Conservation (phyloP, 306 rosid species). For the Macrotyloma uniflorum region DNA sequence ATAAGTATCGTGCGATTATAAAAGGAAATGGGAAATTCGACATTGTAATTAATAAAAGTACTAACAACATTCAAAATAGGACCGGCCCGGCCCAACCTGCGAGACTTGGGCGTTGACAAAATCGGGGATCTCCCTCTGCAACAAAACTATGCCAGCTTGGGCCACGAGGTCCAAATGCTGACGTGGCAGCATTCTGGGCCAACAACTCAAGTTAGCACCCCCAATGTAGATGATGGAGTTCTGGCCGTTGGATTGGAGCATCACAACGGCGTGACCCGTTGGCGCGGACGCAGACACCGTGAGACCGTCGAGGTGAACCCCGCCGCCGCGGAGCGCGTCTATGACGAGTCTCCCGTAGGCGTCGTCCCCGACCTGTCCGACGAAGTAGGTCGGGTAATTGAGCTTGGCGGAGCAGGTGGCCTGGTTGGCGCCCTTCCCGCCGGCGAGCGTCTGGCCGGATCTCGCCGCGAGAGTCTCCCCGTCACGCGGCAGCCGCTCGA, state of each 20-base stretch:
- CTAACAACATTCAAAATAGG: no score
- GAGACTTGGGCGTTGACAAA: conserved; percentile 80
- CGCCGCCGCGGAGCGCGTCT: conserved; percentile 60
- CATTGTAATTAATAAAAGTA: no score
- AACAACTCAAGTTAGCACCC: conserved; percentile 76
- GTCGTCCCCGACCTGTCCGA: conserved; percentile 85
- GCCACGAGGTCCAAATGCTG: conserved; percentile 61
- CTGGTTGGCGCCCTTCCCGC: conserved; percentile 92
- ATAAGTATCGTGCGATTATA: neutral
- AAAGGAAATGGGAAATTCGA: neutral
- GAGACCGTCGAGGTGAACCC: conserved; percentile 60
- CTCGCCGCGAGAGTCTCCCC: conserved; percentile 82
- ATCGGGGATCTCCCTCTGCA: conserved; percentile 97
- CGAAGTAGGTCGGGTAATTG: conserved; percentile 74
- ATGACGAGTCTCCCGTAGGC: conserved; percentile 67
- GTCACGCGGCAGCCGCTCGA: conserved; percentile 64
- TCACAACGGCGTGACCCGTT: conserved; percentile 87
- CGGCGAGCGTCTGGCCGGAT: conserved; percentile 74
- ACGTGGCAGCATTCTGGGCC: conserved; percentile 58
- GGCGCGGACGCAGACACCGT: conserved; percentile 48
- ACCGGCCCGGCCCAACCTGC: conserved; percentile 49
- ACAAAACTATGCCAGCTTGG: conserved; percentile 80
- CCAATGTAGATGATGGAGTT: conserved; percentile 88
- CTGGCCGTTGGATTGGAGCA: conserved; percentile 83
- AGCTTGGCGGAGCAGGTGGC: conserved; percentile 79